Base-by-base conservation (phyloP, 805 yeast species). In the Clavispora phyllophila region DNA sequence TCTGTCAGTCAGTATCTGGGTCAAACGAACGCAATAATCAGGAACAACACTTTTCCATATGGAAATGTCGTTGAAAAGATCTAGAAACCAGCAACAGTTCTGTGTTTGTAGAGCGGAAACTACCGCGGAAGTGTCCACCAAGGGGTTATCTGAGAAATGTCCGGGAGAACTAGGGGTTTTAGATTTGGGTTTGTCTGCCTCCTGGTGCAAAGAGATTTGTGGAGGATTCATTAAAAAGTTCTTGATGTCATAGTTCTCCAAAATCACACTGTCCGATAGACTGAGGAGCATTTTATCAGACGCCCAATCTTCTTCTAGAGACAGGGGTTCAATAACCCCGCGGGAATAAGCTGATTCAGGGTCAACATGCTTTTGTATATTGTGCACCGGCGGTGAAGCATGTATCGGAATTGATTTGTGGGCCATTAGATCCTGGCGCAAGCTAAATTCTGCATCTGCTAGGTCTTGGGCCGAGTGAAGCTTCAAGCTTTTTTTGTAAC, bases 41-140 rank as follows among this genome's bases (percentile, higher is more conserved):
- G 73, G 73, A 9, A 69, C 51, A 10, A 62, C 45, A 19, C 59
- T 51, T 45, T 65, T 66, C 73, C 73, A 69, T 13, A 68, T 50
- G 34, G 51, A 45, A 25, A 65, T 44, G n/a, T 64, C 72, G 39
- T 69, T 69, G 44, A 66, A 67, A 22, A 69, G 46, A 49, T 69
- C 75, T 17, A 69, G 50, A 9, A 69, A 36, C 72, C 72, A 66
- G 48, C 60, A 61, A 41, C 64, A 67, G 36, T 58, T 58, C 40
- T 67, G 66, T n/a, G 48, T 45, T 26, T 63, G 40, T n/a, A 35
- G 15, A 9, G 19, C 27, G 10, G 33, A 29, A 1, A 29, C 33
- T 6, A 29, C 19, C 4, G 13, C 12, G 8, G 33, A 29, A 8
- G 5, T 17, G 13, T 29, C 33, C 33, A 17, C n/a, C n/a, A n/a